phyloP scores from a whole-genome alignment of 805 yeast species.

The Barnettozyma salicaria region DNA sequence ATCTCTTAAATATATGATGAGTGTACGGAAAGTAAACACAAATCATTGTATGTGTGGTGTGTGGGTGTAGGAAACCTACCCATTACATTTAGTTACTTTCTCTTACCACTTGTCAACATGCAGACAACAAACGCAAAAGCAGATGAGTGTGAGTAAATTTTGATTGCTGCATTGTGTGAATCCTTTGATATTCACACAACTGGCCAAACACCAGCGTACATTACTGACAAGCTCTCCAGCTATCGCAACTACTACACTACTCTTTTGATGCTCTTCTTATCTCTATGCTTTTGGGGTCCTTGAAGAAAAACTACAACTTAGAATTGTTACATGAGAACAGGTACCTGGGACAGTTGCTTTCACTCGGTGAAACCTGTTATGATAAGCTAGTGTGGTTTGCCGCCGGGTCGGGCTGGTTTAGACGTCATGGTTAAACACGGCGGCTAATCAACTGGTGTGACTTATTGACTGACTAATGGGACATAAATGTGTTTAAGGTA shows the following conservation, averaged over 20 bases:
- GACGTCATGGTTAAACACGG: slow-evolving; percentile 4
- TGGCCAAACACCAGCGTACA: not conserved
- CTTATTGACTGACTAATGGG: slow-evolving; percentile 4
- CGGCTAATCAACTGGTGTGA: not conserved
- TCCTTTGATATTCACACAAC: not conserved
- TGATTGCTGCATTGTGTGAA: too few species aligned
- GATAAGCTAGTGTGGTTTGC: slow-evolving; percentile 9
- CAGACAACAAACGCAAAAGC: not conserved
- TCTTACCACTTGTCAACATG: too few species aligned
- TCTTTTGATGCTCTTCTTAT: slow-evolving; percentile 7
- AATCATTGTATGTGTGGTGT: not conserved
- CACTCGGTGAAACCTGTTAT: slow-evolving; percentile 7
- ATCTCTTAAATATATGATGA: too few species aligned
- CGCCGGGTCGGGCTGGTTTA: slow-evolving; percentile 8
- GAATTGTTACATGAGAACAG: slow-evolving; percentile 5
- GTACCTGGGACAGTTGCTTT: slow-evolving; percentile 1
- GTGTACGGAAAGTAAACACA: slow-evolving; percentile 1
- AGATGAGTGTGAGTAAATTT: slow-evolving; percentile 6
- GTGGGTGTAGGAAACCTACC: not conserved
- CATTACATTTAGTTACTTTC: too few species aligned
- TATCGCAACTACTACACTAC: slow-evolving; percentile 3
- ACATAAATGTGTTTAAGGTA: not conserved
- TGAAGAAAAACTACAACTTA: slow-evolving; percentile 8
- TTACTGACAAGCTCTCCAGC: slow-evolving; percentile 2
- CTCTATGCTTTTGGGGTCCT: slow-evolving; percentile 8